These are phyloP conservation scores for Cyclocybe aegerita DNA, from an alignment of 768 basidiomycete genomes.

Conservation along the genomic window DNA sequence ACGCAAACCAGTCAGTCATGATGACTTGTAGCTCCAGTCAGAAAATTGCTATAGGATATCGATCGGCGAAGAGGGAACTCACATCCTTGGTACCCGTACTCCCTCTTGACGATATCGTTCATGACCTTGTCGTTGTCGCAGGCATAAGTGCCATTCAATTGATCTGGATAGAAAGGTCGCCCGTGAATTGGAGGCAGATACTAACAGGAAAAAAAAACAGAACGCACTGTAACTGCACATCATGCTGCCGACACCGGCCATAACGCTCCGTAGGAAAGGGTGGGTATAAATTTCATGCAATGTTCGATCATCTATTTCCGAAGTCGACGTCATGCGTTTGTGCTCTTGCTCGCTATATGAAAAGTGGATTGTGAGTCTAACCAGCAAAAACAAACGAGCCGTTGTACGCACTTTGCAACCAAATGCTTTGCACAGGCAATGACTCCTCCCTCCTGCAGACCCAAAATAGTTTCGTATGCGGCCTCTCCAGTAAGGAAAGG, in stretches of 20 bases:
- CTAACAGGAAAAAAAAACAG: not conserved
- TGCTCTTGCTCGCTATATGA: constrained; percentile 65
- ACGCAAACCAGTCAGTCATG: constrained; percentile 76
- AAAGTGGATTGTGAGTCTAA: not conserved
- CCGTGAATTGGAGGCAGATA: not conserved
- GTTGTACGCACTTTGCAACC: constrained; percentile 61
- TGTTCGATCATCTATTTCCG: constrained; percentile 79
- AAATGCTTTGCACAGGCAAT: constrained; percentile 88
- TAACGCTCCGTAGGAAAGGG: constrained; percentile 67
- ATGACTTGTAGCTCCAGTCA: constrained; percentile 37
- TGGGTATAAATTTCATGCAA: constrained; percentile 74
- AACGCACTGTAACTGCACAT: constrained; percentile 77
- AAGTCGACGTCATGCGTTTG: constrained; percentile 50
- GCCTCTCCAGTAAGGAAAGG: constrained; percentile 83
- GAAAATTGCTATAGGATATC: not conserved
- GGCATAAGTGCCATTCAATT: constrained; percentile 69
- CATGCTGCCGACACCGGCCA: constrained; percentile 70
- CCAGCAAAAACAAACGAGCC: not conserved
- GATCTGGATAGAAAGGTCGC: constrained; percentile 36
- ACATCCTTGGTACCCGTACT: constrained; percentile 79
- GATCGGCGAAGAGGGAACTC: constrained; percentile 21
- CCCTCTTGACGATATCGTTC: constrained; percentile 74
- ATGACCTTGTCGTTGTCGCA: constrained; percentile 72
- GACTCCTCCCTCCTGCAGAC: constrained; percentile 76
- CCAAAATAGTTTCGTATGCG: constrained; percentile 79